Evolutionary conservation across 345 rosid species (phyloP).

Genomic region (Barbarea vulgaris): DNA sequence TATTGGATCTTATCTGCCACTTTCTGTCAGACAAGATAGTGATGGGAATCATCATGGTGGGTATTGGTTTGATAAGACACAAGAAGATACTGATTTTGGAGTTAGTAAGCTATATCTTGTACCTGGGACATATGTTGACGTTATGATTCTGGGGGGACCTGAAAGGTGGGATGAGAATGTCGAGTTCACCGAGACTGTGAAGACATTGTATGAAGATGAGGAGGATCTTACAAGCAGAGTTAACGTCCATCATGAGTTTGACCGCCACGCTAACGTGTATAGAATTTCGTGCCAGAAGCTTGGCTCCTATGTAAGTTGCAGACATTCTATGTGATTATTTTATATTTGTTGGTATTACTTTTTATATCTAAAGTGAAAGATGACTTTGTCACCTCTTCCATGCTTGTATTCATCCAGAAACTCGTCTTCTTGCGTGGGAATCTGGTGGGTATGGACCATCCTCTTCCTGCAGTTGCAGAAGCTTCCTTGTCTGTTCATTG

Average conservation of each 20-base stretch:
- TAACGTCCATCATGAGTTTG: conserved; percentile 48
- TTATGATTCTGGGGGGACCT: conserved; percentile 84
- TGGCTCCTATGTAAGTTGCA: conserved; percentile 72
- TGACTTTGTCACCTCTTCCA: conserved; percentile 31
- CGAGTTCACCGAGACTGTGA: conserved; percentile 58
- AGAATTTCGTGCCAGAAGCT: conserved; percentile 62
- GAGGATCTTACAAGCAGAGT: conserved; percentile 45
- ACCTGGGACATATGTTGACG: conserved; percentile 80
- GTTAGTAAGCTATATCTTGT: conserved; percentile 69
- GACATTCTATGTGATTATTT: conserved; percentile 4
- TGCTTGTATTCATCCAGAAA: conserved; percentile 53
- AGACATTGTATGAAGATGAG: conserved; percentile 48
- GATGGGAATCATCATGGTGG: conserved; percentile 92
- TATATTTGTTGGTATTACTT: conserved; percentile 16
- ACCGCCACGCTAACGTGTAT: conserved; percentile 49
- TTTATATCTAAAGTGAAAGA: conserved; percentile 11
- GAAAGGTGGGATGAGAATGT: conserved; percentile 72
- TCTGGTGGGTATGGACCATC: conserved; percentile 78
- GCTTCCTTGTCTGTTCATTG: conserved; percentile 60
- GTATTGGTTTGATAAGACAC: conserved; percentile 63
- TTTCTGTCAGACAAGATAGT: conserved; percentile 60
- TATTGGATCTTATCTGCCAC: conserved; percentile 80
- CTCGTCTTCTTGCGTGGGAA: conserved; percentile 81
- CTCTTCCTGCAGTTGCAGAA: conserved; percentile 70
- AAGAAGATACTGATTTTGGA: conserved; percentile 48